Conservation (phyloP, 805 yeast genomes). For the Candida boidinii region DNA sequence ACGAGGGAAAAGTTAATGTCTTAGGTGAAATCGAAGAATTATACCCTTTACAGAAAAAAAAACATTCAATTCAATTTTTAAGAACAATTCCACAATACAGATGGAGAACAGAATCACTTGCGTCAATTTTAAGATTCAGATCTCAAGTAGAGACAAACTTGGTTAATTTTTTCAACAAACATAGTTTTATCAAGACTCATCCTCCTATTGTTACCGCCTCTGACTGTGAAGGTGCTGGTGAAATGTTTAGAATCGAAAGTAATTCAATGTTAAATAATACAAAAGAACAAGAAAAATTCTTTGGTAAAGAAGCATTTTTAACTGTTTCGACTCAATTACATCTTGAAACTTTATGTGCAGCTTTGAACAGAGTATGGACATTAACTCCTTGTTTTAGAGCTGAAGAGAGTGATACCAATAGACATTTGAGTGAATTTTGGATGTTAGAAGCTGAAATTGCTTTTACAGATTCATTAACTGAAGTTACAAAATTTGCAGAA, state of each 20-base stretch:
- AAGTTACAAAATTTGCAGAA: constrained; percentile 62
- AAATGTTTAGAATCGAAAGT: constrained; percentile 55
- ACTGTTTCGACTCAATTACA: constrained; percentile 93
- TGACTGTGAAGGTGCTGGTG: constrained; percentile 98
- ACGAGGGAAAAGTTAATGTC: constrained; percentile 27
- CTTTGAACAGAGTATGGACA: constrained; percentile 79
- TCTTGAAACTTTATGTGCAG: constrained; percentile 68
- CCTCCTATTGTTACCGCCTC: constrained; percentile 86
- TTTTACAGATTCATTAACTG: constrained; percentile 47
- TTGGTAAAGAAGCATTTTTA: constrained; percentile 59
- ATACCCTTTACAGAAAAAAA: constrained; percentile 82
- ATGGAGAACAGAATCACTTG: constrained; percentile 59
- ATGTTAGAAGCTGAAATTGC: constrained; percentile 92
- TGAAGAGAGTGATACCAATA: constrained; percentile 80
- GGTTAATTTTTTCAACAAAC: constrained; percentile 40
- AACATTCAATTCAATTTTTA: constrained; percentile 55
- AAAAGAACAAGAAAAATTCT: constrained; percentile 32
- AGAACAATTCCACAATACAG: constrained; percentile 71
- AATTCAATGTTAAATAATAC: constrained; percentile 21
- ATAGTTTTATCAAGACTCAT: constrained; percentile 59
- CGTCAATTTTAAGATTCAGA: constrained; percentile 64
- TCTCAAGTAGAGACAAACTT: constrained; percentile 54
- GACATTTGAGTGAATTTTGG: constrained; percentile 95
- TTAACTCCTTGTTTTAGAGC: constrained; percentile 91
- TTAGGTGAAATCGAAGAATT: constrained; percentile 53